These are phyloP conservation scores for Isatis tinctoria DNA, from an alignment of 345 rosid genomes.

Conservation along the genomic window DNA sequence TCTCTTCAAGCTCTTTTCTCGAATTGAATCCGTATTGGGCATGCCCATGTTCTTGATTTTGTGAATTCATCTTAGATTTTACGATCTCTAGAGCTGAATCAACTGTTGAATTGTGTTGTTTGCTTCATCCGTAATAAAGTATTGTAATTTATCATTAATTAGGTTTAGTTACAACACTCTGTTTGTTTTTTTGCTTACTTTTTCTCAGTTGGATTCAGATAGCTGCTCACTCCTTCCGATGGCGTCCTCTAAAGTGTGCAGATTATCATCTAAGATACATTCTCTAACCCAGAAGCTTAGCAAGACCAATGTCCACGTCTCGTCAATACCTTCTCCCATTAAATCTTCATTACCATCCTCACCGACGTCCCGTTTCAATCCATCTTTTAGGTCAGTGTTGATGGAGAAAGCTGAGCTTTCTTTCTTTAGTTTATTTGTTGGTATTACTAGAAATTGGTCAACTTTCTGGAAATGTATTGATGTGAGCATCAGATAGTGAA, in stretches of 20 bases:
- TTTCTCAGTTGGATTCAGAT: too few species aligned
- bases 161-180: too few species aligned
- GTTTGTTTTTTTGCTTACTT: background rate
- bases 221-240: constrained; percentile 9
- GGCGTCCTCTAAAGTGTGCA: constrained; percentile 50
- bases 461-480: background rate
- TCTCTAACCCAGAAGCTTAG: constrained; percentile 36
- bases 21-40: too few species aligned
- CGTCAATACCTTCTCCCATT: constrained; percentile 32
- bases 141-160: too few species aligned
- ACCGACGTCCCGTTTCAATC: constrained; percentile 35
- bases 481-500: background rate
- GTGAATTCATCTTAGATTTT: too few species aligned
- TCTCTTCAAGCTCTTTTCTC: too few species aligned
- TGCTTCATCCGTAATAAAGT: too few species aligned
- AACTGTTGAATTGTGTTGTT: too few species aligned
- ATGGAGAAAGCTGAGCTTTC: background rate
- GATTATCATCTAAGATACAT: constrained; percentile 51
- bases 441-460: background rate
- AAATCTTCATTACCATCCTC: constrained; percentile 34
- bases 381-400: constrained; percentile 10
- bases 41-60: too few species aligned
- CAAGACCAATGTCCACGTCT: constrained; percentile 16
- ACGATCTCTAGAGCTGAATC: too few species aligned
- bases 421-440: background rate